Evolutionary conservation across 768 basidiomycete genomes (phyloP).

Genomic region (Kwoniella sp.): DNA sequence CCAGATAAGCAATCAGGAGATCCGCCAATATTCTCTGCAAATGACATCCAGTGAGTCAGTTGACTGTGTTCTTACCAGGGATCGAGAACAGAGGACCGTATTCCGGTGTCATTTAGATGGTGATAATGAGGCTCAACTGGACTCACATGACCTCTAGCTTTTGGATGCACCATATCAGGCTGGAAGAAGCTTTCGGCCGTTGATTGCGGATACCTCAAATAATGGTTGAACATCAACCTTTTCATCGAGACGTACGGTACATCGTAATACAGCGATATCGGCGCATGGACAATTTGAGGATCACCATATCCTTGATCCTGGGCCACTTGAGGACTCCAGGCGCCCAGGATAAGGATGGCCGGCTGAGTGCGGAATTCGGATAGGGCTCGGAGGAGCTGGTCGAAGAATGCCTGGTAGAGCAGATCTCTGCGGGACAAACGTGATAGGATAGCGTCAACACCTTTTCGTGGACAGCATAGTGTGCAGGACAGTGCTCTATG

Average conservation of each 20-base stretch:
- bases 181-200: conserved; percentile 46
- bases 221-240: conserved; percentile 48
- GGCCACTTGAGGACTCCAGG: conserved; percentile 50
- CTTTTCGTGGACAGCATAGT: no score
- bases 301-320: conserved; percentile 53
- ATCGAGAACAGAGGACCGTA: no score
- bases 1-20: conserved; percentile 46
- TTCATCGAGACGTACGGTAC: conserved; percentile 53
- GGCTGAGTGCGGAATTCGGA: conserved; percentile 48
- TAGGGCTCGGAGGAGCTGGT: conserved; percentile 49
- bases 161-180: conserved; percentile 49
- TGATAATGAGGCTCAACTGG: not conserved
- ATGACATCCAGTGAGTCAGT: not conserved
- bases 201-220: conserved; percentile 47
- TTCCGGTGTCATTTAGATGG: no score
- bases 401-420: conserved; percentile 46
- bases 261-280: conserved; percentile 52
- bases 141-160: conserved; percentile 53
- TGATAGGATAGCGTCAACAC: not conserved
- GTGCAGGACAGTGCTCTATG: no score
- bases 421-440: conserved; percentile 21
- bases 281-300: conserved; percentile 52
- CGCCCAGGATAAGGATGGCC: conserved; percentile 51
- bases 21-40: conserved; percentile 50
- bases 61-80: not conserved